Conservation (phyloP, 2,329 filamentous ascomycete genomes). For the Ophiocordyceps camponoti-floridani region DNA sequence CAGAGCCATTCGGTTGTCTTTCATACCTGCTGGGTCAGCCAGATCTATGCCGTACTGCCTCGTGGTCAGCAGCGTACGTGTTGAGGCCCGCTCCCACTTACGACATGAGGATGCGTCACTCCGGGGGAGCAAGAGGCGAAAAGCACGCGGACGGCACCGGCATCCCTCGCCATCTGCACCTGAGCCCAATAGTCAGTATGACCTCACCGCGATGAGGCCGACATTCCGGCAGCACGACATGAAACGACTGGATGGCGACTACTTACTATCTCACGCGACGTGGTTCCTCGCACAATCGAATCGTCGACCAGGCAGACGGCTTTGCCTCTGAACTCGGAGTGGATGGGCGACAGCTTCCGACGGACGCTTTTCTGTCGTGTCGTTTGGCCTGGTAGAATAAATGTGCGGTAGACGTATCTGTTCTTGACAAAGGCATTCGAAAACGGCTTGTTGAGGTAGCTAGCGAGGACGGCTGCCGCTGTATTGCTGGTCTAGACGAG, state of each 20-base stretch:
- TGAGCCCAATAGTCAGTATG: background rate
- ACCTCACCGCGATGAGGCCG: background rate
- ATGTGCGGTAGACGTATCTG: conserved; percentile 73
- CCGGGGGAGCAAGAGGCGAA: conserved; percentile 70
- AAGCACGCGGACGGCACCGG: conserved; percentile 64
- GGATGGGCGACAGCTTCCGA: conserved; percentile 76
- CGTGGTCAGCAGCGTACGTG: background rate
- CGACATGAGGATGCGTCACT: conserved; percentile 75
- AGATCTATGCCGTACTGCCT: background rate
- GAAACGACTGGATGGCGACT: background rate
- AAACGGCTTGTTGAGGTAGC: conserved; percentile 57
- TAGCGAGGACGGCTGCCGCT: conserved; percentile 60
- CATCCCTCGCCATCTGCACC: conserved; percentile 57
- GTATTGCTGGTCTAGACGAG: conserved; percentile 48
- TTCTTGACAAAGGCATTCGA: conserved; percentile 79
- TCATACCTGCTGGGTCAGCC: background rate
- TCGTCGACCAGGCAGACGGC: conserved; percentile 79
- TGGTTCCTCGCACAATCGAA: conserved; percentile 54
- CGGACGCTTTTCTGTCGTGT: conserved; percentile 72
- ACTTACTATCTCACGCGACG: conserved; percentile 4
- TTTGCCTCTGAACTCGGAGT: conserved; percentile 64
- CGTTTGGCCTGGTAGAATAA: conserved; percentile 59
- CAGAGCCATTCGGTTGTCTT: background rate
- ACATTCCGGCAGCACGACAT: background rate
- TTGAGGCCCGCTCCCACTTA: conserved; percentile 22